These are phyloP conservation scores for Vachellia collinsii DNA, from an alignment of 306 rosid species.

Conservation along the genomic window DNA sequence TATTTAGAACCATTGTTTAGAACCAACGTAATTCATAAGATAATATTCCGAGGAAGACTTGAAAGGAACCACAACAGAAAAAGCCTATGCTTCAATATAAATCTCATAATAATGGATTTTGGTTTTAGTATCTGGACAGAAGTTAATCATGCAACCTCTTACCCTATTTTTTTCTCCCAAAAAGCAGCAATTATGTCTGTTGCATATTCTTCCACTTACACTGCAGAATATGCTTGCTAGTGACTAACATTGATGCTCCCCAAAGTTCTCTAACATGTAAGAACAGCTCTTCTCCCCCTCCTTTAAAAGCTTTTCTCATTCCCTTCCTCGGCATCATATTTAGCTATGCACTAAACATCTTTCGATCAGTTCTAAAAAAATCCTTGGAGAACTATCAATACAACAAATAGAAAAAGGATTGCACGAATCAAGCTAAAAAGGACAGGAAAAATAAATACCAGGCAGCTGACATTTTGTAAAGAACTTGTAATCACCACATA, in stretches of 20 bases:
- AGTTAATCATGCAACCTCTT: neutral
- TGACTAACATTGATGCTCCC: constrained; percentile 39
- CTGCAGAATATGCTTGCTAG: constrained; percentile 36
- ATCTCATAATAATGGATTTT: neutral
- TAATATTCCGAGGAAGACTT: constrained; percentile 26
- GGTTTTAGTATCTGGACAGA: constrained; percentile 11
- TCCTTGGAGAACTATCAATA: no score
- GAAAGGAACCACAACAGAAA: neutral
- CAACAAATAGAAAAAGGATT: no score
- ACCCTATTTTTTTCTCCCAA: constrained; percentile 18
- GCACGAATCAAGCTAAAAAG: no score
- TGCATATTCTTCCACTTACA: constrained; percentile 10
- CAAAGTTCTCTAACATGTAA: constrained; percentile 33
- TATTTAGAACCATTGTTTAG: no score
- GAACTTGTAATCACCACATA: no score
- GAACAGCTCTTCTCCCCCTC: constrained; percentile 58
- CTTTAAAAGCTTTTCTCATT: constrained; percentile 37
- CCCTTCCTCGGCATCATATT: constrained; percentile 37
- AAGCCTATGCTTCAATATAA: constrained; percentile 1
- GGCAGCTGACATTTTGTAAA: no score
- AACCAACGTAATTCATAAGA: constrained; percentile 28
- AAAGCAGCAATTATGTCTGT: constrained; percentile 39
- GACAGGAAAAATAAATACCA: no score
- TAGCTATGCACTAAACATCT: constrained; percentile 23
- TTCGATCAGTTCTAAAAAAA: neutral